Base-by-base conservation (phyloP, 2,329 filamentous ascomycete genomes). In the Penicillium paneum region DNA sequence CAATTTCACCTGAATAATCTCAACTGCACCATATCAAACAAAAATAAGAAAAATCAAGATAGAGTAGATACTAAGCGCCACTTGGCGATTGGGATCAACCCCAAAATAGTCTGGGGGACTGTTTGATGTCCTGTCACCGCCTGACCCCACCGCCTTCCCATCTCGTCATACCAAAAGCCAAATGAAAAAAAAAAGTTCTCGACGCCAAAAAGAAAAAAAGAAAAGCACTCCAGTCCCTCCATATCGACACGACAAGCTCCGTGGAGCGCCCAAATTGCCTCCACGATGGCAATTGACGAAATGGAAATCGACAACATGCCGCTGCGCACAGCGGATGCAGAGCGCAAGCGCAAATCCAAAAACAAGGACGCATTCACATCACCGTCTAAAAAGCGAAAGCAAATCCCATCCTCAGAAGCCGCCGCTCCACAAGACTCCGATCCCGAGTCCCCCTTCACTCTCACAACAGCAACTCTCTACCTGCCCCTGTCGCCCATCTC, bases 381-480 rank as follows among this genome's bases (percentile, higher is more conserved):
- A 35, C 71, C 74, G 5, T 70, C 74, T 28, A 78, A 77, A 58
- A 75, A 74, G 65, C 71, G 71, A 64, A 75, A 75, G 75, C 66
- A 75, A 56, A 65, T 71, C 52, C 24, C 48, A 19, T 46, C 41
- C 36, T 47, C 51, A 10, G 50, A 43, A n/a, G 40, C 21, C 21
- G 21, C 21, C 21, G 21, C 59, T 29, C 57, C 58, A 41, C 49
- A 19, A 36, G 32, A 58, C n/a, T 60, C 61, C 74, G 54, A 72
- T 72, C 46, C 76, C 73, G 59, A 68, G 47, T 89, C 88, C 41
- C 89, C 92, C 15, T 93, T 96, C 74, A 85, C 86, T 70, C 83
- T 85, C 28, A 87, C 93, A 67, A 91, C 88, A 21, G 83, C 90
- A 39, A 92, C 92, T 1, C 83, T 96, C 64, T 86, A 84, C 68